A percentile compares a stretch with the other conserved stretches of the same genome.
phyloP scores from a whole-genome alignment of 495 filamentous ascomycete genomes.

The Poronia punctata region DNA sequence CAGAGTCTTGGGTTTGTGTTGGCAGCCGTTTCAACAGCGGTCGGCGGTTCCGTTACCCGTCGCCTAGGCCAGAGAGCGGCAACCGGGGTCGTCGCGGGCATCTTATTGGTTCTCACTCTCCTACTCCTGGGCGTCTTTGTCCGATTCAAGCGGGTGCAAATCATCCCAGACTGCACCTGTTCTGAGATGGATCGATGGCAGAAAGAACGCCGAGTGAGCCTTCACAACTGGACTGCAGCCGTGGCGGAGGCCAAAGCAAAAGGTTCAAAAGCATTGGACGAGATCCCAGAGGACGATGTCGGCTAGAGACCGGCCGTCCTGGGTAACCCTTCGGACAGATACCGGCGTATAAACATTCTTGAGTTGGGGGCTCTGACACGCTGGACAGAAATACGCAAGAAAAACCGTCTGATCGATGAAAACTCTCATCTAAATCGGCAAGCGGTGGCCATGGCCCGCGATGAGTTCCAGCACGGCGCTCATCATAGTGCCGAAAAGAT shows the following conservation, averaged over 20 bases:
- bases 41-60: slow-evolving; percentile 55
- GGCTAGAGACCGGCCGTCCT: slow-evolving; percentile 60
- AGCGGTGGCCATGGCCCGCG: slow-evolving; percentile 29
- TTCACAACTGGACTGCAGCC: slow-evolving; percentile 27
- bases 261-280: slow-evolving; percentile 31
- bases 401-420: slow-evolving; percentile 53
- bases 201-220: slow-evolving; percentile 33
- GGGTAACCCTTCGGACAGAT: slow-evolving; percentile 59
- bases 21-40: slow-evolving; percentile 55
- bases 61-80: slow-evolving; percentile 56
- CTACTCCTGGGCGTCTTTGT: slow-evolving; percentile 51
- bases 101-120: slow-evolving; percentile 56
- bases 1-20: slow-evolving; percentile 59
- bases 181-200: slow-evolving; percentile 46
- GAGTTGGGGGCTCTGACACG: slow-evolving; percentile 56
- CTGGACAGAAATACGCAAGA: slow-evolving; percentile 64
- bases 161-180: slow-evolving; percentile 52
- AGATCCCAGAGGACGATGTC: slow-evolving; percentile 41
- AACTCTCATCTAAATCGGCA: slow-evolving; percentile 32
- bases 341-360: slow-evolving; percentile 57
- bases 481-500: slow-evolving; percentile 12
- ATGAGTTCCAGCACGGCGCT: slow-evolving; percentile 21
- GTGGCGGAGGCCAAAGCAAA: slow-evolving; percentile 28
- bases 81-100: slow-evolving; percentile 55
- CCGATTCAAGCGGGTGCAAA: slow-evolving; percentile 57